phyloP scores from a whole-genome alignment of 2,329 filamentous ascomycete species.

The Bipolaris bicolor region DNA sequence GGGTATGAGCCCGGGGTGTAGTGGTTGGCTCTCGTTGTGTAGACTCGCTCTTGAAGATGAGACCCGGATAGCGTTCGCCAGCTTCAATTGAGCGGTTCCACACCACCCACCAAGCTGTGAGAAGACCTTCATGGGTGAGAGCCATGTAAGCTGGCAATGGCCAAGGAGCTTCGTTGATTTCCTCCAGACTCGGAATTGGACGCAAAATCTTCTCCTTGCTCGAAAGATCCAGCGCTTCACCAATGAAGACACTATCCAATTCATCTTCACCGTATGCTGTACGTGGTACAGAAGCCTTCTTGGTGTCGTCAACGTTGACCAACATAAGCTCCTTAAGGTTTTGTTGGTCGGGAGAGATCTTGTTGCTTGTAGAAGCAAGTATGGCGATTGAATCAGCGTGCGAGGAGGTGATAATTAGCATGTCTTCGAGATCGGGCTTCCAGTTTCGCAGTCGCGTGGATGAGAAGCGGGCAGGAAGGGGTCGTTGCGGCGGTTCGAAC shows the following conservation, averaged over 20 bases:
- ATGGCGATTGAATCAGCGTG: conserved; percentile 79
- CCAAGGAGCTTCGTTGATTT: conserved; percentile 77
- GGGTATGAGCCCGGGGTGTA: conserved; percentile 14
- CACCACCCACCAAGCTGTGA: conserved; percentile 89
- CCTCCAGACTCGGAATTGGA: conserved; percentile 76
- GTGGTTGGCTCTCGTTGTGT: conserved; percentile 36
- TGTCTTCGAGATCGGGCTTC: conserved; percentile 77
- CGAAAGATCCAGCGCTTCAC: conserved; percentile 83
- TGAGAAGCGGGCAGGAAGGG: conserved; percentile 74
- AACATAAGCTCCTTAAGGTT: conserved; percentile 74
- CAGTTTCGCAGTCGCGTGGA: conserved; percentile 80
- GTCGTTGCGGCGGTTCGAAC: conserved; percentile 61
- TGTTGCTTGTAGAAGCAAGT: conserved; percentile 72
- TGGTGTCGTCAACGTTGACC: conserved; percentile 75
- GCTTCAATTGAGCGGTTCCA: conserved; percentile 84
- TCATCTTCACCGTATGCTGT: conserved; percentile 50
- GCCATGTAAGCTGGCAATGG: conserved; percentile 85
- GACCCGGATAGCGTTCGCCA: conserved; percentile 73
- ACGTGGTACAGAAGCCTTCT: conserved; percentile 68
- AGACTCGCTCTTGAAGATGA: conserved; percentile 57
- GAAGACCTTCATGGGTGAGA: conserved; percentile 85
- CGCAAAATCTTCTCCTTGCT: conserved; percentile 76
- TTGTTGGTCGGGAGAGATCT: conserved; percentile 67
- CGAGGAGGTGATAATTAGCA: conserved; percentile 82
- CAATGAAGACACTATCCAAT: conserved; percentile 76